A percentile compares a stretch with the other conserved stretches of the same genome.
Conservation (phyloP, 129 eudicot species). For the sunflower (Helianthus annuus) region DNA sequence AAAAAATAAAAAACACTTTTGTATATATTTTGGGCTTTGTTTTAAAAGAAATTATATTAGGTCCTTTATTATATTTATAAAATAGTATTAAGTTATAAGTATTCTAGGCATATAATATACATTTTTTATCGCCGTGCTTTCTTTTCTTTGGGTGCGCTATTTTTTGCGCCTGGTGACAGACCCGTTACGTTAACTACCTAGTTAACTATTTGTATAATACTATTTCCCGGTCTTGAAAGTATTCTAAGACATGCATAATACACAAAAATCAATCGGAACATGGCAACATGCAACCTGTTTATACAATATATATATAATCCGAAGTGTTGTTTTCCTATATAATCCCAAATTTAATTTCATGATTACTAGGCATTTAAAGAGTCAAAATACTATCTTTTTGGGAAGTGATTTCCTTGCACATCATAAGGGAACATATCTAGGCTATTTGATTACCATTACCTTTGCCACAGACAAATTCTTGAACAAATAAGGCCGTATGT, state of each 20-base stretch:
- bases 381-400: background rate
- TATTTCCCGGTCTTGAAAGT: background rate
- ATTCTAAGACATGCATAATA: background rate
- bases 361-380: background rate
- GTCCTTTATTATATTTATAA: too few species aligned
- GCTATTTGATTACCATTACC: background rate
- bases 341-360: background rate
- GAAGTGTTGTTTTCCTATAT: background rate
- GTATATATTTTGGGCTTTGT: too few species aligned
- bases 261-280: background rate
- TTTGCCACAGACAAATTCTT: background rate
- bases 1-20: too few species aligned
- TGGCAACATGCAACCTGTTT: background rate
- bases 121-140: too few species aligned
- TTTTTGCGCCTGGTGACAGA: too few species aligned
- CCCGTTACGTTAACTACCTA: too few species aligned
- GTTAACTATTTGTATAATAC: background rate
- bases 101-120: too few species aligned
- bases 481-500: background rate
- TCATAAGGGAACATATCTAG: too few species aligned
- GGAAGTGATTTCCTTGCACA: background rate
- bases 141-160: too few species aligned
- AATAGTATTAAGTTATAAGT: too few species aligned
- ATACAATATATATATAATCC: background rate
- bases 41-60: too few species aligned